These are phyloP conservation scores for Anaeromyces robustus DNA, from an alignment of 192 early-diverging fungal species.

Conservation along the genomic window DNA sequence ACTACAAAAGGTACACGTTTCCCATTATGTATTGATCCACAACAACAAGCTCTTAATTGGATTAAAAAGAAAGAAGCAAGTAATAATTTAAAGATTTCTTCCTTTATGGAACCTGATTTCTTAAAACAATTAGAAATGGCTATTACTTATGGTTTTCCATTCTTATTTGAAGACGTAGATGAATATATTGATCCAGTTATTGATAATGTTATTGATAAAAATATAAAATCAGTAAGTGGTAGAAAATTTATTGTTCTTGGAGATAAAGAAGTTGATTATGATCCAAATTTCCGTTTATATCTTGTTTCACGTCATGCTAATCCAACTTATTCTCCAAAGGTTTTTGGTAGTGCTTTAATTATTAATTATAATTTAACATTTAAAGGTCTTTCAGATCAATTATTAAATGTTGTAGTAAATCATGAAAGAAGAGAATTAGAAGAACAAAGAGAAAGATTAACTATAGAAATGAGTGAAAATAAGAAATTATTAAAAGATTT, in stretches of 20 bases:
- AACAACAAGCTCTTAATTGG: constrained; percentile 43
- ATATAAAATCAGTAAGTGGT: constrained; percentile 26
- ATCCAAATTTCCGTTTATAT: constrained; percentile 37
- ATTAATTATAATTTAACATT: constrained; percentile 50
- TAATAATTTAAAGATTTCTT: constrained; percentile 37
- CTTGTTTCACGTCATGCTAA: constrained; percentile 33
- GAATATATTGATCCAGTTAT: constrained; percentile 50
- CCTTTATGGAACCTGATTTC: constrained; percentile 42
- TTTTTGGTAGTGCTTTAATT: constrained; percentile 42
- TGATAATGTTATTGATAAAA: constrained; percentile 46
- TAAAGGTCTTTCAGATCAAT: constrained; percentile 40
- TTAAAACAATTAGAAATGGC: constrained; percentile 49
- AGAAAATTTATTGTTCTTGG: constrained; percentile 37
- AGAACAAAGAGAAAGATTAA: constrained; percentile 37
- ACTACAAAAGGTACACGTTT: constrained; percentile 41
- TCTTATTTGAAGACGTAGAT: constrained; percentile 46
- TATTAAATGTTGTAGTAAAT: constrained; percentile 42
- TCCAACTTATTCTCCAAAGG: constrained; percentile 37
- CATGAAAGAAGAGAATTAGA: constrained; percentile 40
- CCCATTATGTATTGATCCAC: constrained; percentile 47
- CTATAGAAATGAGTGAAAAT: constrained; percentile 36
- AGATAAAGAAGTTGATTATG: constrained; percentile 48
- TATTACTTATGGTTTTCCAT: constrained; percentile 43
- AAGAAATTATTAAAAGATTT: constrained; percentile 35
- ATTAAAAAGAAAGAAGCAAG: constrained; percentile 36